phyloP scores from a whole-genome alignment of 495 filamentous ascomycete genomes.

The Aspergillus ostianus region DNA sequence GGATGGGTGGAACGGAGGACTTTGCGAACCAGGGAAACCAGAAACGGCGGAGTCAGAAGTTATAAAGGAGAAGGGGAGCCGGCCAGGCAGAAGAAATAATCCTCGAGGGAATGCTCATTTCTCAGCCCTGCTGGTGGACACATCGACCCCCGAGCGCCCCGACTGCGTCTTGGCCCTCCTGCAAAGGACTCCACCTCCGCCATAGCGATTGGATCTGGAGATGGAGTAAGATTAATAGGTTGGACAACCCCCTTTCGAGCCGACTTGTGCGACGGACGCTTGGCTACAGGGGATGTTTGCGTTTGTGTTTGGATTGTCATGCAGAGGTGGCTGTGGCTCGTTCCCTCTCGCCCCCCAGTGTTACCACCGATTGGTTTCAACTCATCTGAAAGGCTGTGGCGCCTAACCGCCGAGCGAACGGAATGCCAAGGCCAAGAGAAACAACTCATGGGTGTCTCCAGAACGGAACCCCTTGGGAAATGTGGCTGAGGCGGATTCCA shows the following conservation, averaged over 20 bases:
- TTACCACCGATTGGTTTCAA: not conserved
- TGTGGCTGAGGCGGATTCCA: not conserved
- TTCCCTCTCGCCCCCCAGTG: too few relatives aligned
- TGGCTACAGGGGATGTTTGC: not conserved
- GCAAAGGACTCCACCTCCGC: slow-evolving; percentile 7
- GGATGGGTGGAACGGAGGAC: not conserved
- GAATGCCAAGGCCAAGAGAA: not conserved
- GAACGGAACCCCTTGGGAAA: not conserved
- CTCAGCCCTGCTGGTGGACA: slow-evolving; percentile 15
- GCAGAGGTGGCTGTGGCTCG: not conserved
- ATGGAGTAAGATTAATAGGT: not conserved
- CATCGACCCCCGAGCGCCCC: slow-evolving; percentile 1
- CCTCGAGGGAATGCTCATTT: not conserved
- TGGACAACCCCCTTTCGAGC: not conserved
- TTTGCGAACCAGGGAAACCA: not conserved
- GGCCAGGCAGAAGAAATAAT: slow-evolving; percentile 15
- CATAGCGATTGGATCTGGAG: slow-evolving; percentile 11
- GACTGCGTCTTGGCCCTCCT: slow-evolving; percentile 15
- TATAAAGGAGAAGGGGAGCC: slow-evolving; percentile 4
- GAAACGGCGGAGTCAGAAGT: not conserved
- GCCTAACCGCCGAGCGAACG: not conserved
- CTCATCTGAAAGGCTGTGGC: not conserved
- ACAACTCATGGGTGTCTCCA: not conserved
- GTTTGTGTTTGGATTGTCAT: not conserved
- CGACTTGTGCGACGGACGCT: not conserved